Evolutionary conservation across 2,329 filamentous ascomycete species (phyloP).

Genomic region (Botrytis sinoallii): DNA sequence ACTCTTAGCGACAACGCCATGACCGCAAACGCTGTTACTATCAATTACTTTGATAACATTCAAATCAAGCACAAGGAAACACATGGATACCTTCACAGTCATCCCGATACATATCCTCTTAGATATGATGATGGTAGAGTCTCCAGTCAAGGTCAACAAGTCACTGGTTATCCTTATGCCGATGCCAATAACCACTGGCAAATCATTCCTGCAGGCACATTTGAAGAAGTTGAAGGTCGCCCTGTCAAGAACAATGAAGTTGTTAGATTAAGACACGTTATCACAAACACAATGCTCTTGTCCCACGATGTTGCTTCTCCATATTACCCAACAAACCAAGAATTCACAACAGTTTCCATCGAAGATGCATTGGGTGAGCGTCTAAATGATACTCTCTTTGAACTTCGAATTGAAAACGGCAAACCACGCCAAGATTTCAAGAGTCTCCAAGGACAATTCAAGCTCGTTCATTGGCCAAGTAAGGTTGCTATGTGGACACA

Average conservation of each 20-base stretch:
- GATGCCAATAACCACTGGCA: constrained; percentile 99
- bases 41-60: constrained; percentile 88
- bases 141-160: constrained; percentile 95
- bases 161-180: constrained; percentile 96
- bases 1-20: constrained; percentile 93
- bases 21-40: constrained; percentile 78
- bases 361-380: constrained; percentile 72
- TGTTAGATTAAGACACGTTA: constrained; percentile 80
- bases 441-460: constrained; percentile 89
- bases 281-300: constrained; percentile 80
- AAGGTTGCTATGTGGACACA: constrained; percentile 99
- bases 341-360: constrained; percentile 80
- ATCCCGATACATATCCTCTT: constrained; percentile 82
- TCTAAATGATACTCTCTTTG: constrained; percentile 87
- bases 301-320: constrained; percentile 97
- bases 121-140: constrained; percentile 97
- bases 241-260: constrained; percentile 79
- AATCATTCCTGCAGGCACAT: constrained; percentile 69
- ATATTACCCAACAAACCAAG: constrained; percentile 95
- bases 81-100: constrained; percentile 92
- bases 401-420: constrained; percentile 83
- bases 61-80: constrained; percentile 95
- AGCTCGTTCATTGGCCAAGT: constrained; percentile 88
- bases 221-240: constrained; percentile 59
- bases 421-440: constrained; percentile 83